Evolutionary conservation across 495 filamentous ascomycete species (phyloP).

Genomic region (Penicillium canescens): DNA sequence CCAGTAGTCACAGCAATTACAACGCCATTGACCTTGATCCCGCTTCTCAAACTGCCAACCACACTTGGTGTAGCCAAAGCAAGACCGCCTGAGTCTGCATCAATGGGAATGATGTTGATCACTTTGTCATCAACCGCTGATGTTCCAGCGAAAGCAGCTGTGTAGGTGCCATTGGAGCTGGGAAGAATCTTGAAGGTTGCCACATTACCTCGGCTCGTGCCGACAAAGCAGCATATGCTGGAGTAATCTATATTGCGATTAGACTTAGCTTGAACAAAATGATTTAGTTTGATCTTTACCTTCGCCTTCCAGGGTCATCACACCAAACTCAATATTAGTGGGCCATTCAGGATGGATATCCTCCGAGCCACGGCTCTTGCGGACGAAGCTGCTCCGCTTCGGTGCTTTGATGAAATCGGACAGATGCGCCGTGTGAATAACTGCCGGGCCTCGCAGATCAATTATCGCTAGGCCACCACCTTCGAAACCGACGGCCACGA

Average conservation of each 20-base stretch:
- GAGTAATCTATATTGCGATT: slow-evolving; percentile 66
- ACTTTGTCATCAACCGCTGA: slow-evolving; percentile 67
- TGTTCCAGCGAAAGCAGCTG: slow-evolving; percentile 69
- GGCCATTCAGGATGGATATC: slow-evolving; percentile 66
- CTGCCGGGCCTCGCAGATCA: slow-evolving; percentile 81
- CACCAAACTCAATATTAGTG: slow-evolving; percentile 81
- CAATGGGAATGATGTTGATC: slow-evolving; percentile 73
- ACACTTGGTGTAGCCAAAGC: slow-evolving; percentile 72
- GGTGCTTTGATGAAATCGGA: slow-evolving; percentile 65
- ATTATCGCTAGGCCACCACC: slow-evolving; percentile 75
- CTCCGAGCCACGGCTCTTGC: slow-evolving; percentile 46
- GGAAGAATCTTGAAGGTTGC: slow-evolving; percentile 90
- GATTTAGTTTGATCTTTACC: slow-evolving; percentile 38
- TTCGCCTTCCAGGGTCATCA: slow-evolving; percentile 90
- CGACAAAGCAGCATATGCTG: slow-evolving; percentile 88
- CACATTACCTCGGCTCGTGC: slow-evolving; percentile 79
- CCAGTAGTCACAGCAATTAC: slow-evolving; percentile 68
- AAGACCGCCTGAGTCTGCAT: slow-evolving; percentile 71
- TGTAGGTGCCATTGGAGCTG: slow-evolving; percentile 64
- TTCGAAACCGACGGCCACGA: slow-evolving; percentile 84
- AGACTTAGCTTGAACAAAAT: slow-evolving; percentile 6
- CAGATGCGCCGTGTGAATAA: slow-evolving; percentile 75
- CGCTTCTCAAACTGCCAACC: slow-evolving; percentile 71
- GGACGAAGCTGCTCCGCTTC: slow-evolving; percentile 67
- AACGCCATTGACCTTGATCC: slow-evolving; percentile 69